Evolutionary conservation across 192 early-diverging fungal genomes (phyloP).

Genomic region (Coemansia sp.): DNA sequence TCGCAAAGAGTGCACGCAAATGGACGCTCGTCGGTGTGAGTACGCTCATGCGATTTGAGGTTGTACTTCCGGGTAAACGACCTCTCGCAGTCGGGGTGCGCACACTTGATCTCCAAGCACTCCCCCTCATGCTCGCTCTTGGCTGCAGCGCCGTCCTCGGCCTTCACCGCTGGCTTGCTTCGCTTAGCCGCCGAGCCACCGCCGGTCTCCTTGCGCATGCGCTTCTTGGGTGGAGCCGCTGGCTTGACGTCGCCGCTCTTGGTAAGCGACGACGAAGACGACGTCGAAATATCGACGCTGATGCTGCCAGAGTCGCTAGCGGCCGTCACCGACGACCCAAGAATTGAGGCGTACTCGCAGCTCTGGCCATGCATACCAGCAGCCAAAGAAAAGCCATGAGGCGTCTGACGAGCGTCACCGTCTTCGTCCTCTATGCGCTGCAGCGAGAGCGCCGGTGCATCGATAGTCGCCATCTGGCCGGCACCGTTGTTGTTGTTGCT

Average conservation of each 20-base stretch:
- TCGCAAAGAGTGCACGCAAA: conserved; percentile 67
- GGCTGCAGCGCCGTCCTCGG: not conserved
- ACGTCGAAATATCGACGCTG: not conserved
- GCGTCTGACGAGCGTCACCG: conserved; percentile 15
- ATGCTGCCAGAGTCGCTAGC: not conserved
- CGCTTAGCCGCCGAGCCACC: conserved; percentile 9
- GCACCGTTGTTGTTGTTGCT: not conserved
- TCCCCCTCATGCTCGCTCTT: not conserved
- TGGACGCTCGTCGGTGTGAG: conserved; percentile 74
- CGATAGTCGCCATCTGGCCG: conserved; percentile 1
- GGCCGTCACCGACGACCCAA: not conserved
- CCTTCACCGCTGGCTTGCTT: conserved; percentile 10
- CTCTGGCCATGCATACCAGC: not conserved
- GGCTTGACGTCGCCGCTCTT: not conserved
- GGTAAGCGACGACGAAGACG: conserved; percentile 8
- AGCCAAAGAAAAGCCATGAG: conserved; percentile 15
- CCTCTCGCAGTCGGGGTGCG: conserved; percentile 75
- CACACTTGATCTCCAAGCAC: conserved; percentile 54
- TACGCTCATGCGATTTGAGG: conserved; percentile 77
- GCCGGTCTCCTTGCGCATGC: conserved; percentile 10
- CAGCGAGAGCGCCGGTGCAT: conserved; percentile 29
- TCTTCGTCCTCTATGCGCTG: conserved; percentile 48
- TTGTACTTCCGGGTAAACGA: conserved; percentile 86
- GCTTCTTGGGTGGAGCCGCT: conserved; percentile 6
- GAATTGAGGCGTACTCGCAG: conserved; percentile 3